Evolutionary conservation across 148 eudicot genomes (phyloP), one percentile per base, ranked within the genome.

Genomic region (Suaeda aralocaspica): DNA sequence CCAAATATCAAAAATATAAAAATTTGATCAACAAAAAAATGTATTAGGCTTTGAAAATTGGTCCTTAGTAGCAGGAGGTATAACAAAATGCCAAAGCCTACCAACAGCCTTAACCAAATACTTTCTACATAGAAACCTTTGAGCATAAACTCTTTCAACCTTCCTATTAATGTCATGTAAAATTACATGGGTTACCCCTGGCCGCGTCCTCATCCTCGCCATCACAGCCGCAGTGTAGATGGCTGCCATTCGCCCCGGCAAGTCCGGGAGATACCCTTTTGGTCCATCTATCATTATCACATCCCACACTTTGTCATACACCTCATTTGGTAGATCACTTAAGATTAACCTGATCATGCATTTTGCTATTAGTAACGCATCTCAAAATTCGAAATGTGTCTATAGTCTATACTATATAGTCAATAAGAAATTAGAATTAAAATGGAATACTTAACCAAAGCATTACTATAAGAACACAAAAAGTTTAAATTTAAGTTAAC

Each of bases 261-360:
- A 64, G 64, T 79, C 80, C 8, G 74, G 76, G 2, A 48, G 79
- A 34, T 80, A 83, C 22, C 86, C 86, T 59, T 51, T 77, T 15
- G 89, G 86, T 28, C 86, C 89, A 26, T 85, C 89, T 9, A 85
- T 75, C 86, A 85, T 74, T 72, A 85, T 83, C 72, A 79, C 80
- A 50, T 85, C 89, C 89, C 89, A 85, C 34, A 78, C 81, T 65
- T 48, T 81, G 39, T 22, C 70, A 65, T 85, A 85, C 45, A 83
- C 84, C 64, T 85, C 86, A 39, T 80, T 76, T 9, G 89, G 86
- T 24, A 85, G 64, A 36, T 75, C 77, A 34, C 79, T 72, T 65
- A 85, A 64, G 16, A 82, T 58, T 53, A 85, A 67, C 79, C 81
- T 82, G 74, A 19, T 64, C 21, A 36, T 22, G 9, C 28, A 55